A percentile compares a stretch with the other conserved stretches of the same genome.
Evolutionary conservation across 805 yeast genomes (phyloP).

Genomic region (Nakazawaea peltata): DNA sequence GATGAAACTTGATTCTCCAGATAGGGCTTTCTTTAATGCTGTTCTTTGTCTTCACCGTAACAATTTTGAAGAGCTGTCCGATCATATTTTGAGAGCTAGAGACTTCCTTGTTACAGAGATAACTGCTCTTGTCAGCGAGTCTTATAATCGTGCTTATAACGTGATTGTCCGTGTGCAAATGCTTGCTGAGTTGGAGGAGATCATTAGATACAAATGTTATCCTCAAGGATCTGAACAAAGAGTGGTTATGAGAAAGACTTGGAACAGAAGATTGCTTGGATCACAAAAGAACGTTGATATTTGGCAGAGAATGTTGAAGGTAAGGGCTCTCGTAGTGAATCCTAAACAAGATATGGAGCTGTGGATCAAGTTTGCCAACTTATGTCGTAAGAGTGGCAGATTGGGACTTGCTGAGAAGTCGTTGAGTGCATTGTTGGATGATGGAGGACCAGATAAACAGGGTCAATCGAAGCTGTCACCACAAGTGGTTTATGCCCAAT

Average conservation of each 20-base stretch:
- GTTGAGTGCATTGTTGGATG: constrained; percentile 69
- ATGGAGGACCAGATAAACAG: constrained; percentile 47
- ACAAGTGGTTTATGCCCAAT: constrained; percentile 93
- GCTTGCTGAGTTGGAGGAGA: constrained; percentile 95
- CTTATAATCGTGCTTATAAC: constrained; percentile 93
- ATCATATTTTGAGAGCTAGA: constrained; percentile 76
- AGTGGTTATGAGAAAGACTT: constrained; percentile 74
- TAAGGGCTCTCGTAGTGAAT: constrained; percentile 83
- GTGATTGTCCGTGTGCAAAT: constrained; percentile 96
- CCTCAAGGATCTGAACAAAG: constrained; percentile 81
- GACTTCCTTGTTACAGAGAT: constrained; percentile 88
- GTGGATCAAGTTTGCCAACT: constrained; percentile 97
- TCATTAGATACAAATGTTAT: constrained; percentile 77
- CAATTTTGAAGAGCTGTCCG: constrained; percentile 73
- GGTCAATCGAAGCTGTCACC: constrained; percentile 81
- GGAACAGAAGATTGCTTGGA: constrained; percentile 89
- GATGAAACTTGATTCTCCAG: constrained; percentile 90
- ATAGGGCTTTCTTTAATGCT: constrained; percentile 90
- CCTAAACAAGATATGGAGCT: constrained; percentile 96
- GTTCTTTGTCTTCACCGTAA: constrained; percentile 79
- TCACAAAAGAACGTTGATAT: constrained; percentile 96
- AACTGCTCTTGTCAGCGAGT: constrained; percentile 89
- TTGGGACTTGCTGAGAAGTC: constrained; percentile 90
- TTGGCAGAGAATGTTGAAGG: constrained; percentile 96
- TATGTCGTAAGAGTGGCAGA: constrained; percentile 91